phyloP scores from a whole-genome alignment of 179 eudicot species.

The Silene coronaria region DNA sequence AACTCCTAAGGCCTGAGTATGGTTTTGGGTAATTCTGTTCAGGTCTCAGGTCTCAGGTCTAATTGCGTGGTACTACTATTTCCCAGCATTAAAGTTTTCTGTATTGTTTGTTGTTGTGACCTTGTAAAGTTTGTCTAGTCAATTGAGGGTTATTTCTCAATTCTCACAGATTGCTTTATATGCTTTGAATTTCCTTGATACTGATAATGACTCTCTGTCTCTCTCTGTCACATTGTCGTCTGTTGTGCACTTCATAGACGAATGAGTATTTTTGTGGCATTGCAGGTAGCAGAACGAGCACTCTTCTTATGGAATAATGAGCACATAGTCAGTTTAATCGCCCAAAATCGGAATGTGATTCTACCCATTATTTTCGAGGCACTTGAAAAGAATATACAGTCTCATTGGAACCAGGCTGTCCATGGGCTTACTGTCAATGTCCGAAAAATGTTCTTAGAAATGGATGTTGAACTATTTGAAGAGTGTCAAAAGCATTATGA shows the following conservation, averaged over 20 bases:
- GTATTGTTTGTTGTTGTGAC: not conserved
- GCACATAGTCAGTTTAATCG: slow-evolving; percentile 50
- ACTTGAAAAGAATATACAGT: slow-evolving; percentile 49
- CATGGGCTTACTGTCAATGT: slow-evolving; percentile 56
- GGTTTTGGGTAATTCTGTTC: not conserved
- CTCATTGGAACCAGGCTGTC: slow-evolving; percentile 63
- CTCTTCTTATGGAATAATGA: slow-evolving; percentile 64
- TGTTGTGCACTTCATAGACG: not conserved
- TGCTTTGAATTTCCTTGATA: not conserved
- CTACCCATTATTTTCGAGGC: slow-evolving; percentile 62
- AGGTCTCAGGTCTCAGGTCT: not conserved
- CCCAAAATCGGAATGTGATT: slow-evolving; percentile 49
- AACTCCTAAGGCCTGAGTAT: not conserved
- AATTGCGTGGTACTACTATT: not conserved
- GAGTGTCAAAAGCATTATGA: slow-evolving; percentile 46
- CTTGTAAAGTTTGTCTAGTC: not conserved
- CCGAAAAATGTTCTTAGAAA: slow-evolving; percentile 52
- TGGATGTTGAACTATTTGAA: slow-evolving; percentile 56
- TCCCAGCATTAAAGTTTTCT: not conserved
- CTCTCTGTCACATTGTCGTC: not conserved
- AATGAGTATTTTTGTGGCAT: not conserved
- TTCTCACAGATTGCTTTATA: not conserved
- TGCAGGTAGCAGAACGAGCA: slow-evolving; percentile 60
- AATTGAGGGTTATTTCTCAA: not conserved
- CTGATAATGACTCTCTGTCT: not conserved